Conservation (phyloP, 257 asterid genomes). For the Solanum medicagineum region DNA sequence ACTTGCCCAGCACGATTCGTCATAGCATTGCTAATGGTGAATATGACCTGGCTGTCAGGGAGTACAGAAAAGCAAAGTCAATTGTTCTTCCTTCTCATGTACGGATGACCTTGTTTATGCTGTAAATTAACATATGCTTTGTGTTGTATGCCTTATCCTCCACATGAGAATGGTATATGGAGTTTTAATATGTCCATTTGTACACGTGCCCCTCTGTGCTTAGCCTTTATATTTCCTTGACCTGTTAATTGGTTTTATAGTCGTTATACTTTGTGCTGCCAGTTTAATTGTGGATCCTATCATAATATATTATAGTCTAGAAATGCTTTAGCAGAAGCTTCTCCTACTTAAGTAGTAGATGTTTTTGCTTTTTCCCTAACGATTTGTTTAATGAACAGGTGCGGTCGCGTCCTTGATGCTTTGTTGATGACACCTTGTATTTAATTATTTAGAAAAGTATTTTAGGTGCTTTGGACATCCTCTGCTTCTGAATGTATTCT, state of each 20-base stretch:
- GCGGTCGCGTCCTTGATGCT: not conserved
- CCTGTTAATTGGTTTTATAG: not conserved
- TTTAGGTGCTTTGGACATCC: not conserved
- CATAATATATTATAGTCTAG: not conserved
- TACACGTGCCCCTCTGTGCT: not conserved
- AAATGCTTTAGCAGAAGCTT: not conserved
- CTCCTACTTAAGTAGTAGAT: not conserved
- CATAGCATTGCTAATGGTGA: conserved; percentile 91
- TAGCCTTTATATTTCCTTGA: not conserved
- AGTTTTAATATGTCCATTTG: not conserved
- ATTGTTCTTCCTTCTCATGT: conserved; percentile 98
- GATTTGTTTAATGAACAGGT: not conserved
- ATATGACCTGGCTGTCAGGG: conserved; percentile 97
- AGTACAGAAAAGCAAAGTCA: conserved; percentile 97
- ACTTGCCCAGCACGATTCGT: conserved; percentile 95
- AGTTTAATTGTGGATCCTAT: not conserved
- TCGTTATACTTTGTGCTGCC: not conserved
- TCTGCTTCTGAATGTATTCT: not conserved
- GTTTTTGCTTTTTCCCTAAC: not conserved
- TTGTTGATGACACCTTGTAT: not conserved
- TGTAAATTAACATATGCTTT: not conserved
- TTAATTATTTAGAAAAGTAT: not conserved
- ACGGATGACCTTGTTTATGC: conserved; percentile 8
- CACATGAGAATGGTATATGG: not conserved
- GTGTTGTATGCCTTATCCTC: not conserved